Conservation (phyloP, 2,329 filamentous ascomycete genomes). For the Ophiosphaerella herpotricha region DNA sequence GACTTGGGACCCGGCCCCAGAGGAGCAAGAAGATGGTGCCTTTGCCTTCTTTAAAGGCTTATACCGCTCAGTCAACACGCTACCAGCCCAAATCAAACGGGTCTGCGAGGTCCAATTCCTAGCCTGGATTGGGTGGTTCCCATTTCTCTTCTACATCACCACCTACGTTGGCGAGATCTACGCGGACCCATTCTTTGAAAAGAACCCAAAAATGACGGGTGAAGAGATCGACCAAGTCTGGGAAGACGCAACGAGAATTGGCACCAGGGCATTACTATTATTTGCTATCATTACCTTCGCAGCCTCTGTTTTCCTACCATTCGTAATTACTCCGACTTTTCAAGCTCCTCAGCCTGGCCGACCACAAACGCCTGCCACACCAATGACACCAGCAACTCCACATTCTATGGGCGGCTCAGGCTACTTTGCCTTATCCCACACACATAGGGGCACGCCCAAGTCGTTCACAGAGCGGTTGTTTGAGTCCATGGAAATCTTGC, state of each 20-base stretch:
- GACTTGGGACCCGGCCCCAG: constrained; percentile 67
- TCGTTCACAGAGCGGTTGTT: constrained; percentile 28
- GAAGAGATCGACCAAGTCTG: constrained; percentile 78
- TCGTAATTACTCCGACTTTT: constrained; percentile 84
- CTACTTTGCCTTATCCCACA: constrained; percentile 38
- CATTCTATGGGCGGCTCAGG: constrained; percentile 39
- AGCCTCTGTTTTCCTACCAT: constrained; percentile 81
- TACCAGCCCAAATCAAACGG: constrained; percentile 80
- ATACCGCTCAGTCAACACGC: constrained; percentile 72
- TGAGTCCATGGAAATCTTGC: constrained; percentile 62
- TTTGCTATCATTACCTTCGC: constrained; percentile 84
- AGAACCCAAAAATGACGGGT: constrained; percentile 77
- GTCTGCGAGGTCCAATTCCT: constrained; percentile 71
- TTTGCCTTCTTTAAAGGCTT: constrained; percentile 80
- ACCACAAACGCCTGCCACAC: constrained; percentile 48
- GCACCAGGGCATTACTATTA: constrained; percentile 85
- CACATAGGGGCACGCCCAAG: constrained; percentile 22
- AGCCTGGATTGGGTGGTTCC: constrained; percentile 95
- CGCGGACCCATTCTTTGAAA: constrained; percentile 76
- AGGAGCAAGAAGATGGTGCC: constrained; percentile 62
- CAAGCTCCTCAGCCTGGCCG: constrained; percentile 48
- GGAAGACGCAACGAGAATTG: constrained; percentile 82
- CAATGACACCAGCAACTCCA: constrained; percentile 40
- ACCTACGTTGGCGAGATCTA: constrained; percentile 95
- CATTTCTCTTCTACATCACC: constrained; percentile 92